Base-by-base conservation (phyloP, 306 rosid genomes). In the Sesbania bispinosa region DNA sequence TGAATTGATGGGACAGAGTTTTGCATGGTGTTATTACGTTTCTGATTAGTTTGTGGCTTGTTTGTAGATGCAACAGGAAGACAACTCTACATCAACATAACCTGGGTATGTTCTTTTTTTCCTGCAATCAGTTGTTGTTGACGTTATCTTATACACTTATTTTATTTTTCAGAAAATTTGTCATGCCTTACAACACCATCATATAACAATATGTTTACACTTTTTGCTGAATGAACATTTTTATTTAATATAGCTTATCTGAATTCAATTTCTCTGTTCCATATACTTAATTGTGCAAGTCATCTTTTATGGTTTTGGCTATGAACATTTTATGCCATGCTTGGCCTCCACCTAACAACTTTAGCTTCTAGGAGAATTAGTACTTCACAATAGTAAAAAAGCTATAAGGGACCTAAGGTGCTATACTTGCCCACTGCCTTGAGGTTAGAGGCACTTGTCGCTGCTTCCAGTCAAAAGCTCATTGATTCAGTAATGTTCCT, bases 91-190 rank as follows among this genome's bases (percentile, higher is more conserved):
- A 23, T 72, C 88, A 45, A 81, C 94, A 27, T 88, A 92, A 77
- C 53, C 92, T 3, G 96, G 98, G 98, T 92, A 79, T 67, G 78
- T 27, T n/a, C n/a, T n/a, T n/a, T 75, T 45, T 60, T 23, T 48
- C 6, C 51, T 57, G n/a, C 35, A 29, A 41, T 52, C 23, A 15
- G 9, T 32, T 16, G 23, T n/a, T n/a, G n/a, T 20, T n/a, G n/a
- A n/a, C n/a, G n/a, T n/a, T n/a, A n/a, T n/a, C n/a, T n/a, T n/a
- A n/a, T n/a, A n/a, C n/a, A n/a, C n/a, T n/a, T n/a, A n/a, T n/a
- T 33, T 5, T 61, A 26, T 53, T 41, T 9, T 2, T n/a, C n/a
- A n/a, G 2, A 3, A 53, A 6, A 23, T 33, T 27, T 0, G n/a
- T 36, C 9, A 21, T 24, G 19, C 48, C n/a, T 48, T 29, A 10